Base-by-base conservation (phyloP, 2,329 filamentous ascomycete species). In the Onygenales sp. region DNA sequence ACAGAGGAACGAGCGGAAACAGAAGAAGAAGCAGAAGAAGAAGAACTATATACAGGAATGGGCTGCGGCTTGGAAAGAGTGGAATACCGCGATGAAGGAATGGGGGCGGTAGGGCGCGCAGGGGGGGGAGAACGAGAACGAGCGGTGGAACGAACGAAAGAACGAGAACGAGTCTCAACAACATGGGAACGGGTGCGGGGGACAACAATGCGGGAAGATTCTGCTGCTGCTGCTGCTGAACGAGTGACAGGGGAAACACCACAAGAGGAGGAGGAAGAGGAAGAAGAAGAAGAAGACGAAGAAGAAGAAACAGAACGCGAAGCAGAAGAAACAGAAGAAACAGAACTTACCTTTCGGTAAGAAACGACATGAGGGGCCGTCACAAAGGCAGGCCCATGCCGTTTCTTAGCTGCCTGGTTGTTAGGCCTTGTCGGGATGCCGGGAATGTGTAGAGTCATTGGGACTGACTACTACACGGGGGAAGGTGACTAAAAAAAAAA, bases 231-330 rank as follows among this genome's bases (percentile, higher is more conserved):
- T 14, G 50, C 34, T 31, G 42, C 17, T 17, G 17, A 47, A 13
- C 31, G n/a, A 40, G 13, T 33, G 21, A 42, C 40, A 43, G 51
- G 37, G 42, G 33, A 44, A 45, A 42, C 43, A 56, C 45, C 40
- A 54, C 32, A 51, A 49, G 51, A 52, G 47, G 50, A 40, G 43
- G 51, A 47, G 52, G 50, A 32, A 45, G 53, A 52, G 52, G 46
- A 49, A 57, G 48, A 51, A 56, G 49, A 49, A 56, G 39, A 53
- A 49, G 42, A 17, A 42, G 37, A 34, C 43, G 14, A 47, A 51
- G 42, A 27, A 40, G 54, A 48, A 51, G 40, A 50, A 36, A 49
- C 51, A 52, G 33, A 39, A 33, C 17, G 17, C 17, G 17, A 17
- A 17, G 17, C 17, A 17, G 17, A 17, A 17, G 17, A 17, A 17